Base-by-base conservation (phyloP, 2,329 filamentous ascomycete genomes). In the Pyricularia grisea region DNA sequence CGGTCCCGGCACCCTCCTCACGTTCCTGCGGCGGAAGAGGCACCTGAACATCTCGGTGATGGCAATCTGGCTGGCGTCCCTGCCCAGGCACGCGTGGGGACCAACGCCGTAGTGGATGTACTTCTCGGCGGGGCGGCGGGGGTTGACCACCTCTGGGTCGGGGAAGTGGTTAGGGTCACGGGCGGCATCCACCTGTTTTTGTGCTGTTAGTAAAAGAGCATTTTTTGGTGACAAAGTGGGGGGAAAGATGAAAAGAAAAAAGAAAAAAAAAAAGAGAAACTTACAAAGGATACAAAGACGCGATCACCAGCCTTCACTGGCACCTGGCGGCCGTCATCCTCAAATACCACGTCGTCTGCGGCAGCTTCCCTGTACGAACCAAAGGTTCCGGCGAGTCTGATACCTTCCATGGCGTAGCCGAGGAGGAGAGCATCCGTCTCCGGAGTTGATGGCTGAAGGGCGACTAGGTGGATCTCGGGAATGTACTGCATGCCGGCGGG, bases 331-430 rank as follows among this genome's bases (percentile, higher is more conserved):
- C 83, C 82, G 69, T 89, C 84, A 30, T 87, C 82, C 66, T 87
- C 80, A 42, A 77, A 70, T 65, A 86, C 81, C 1, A 80, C 79
- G 67, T 84, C 81, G 23, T 78, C 74, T 0, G 74, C 77, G 0
- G 82, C 77, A 2, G 84, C 85, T 69, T 86, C 80, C 58, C 89
- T 87, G 79, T 87, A 88, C 1, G 87, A 81, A 11, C 85, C 85
- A 68, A 87, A 86, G 0, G 86, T 86, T 12, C 88, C 87, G 4
- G 88, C 87, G 68, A 94, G 81, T 58, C 91, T 88, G 69, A 91
- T 84, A 20, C 88, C 91, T 77, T 92, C 92, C 81, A 90, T 83
- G 63, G 86, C 87, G 75, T 92, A 93, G 58, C 88, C 89, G 1
- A 90, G 82, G 2, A 94, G 82, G 42, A 86, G 79, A 1, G 87